These are phyloP conservation scores for Sugiyamaella japonica DNA, from an alignment of 1,139 yeast genomes.

Conservation along the genomic window DNA sequence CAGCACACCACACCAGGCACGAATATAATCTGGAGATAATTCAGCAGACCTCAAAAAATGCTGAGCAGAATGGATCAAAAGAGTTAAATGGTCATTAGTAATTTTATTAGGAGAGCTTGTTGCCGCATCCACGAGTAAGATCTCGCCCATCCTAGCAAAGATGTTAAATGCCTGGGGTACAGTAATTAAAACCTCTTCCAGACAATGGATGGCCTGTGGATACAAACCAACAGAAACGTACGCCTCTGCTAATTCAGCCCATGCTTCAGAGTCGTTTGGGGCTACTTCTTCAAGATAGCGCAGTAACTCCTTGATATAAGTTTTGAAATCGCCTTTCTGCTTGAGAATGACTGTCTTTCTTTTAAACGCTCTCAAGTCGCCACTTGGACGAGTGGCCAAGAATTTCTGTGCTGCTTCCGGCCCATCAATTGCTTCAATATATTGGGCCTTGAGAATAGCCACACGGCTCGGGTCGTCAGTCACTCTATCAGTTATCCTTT, in stretches of 20 bases:
- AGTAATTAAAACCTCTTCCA: conserved; percentile 66
- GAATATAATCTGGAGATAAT: conserved; percentile 62
- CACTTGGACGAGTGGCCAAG: conserved; percentile 36
- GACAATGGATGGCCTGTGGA: conserved; percentile 64
- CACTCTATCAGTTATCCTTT: conserved; percentile 65
- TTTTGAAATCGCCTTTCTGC: conserved; percentile 36
- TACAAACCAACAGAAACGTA: conserved; percentile 63
- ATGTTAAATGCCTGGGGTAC: conserved; percentile 74
- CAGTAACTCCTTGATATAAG: conserved; percentile 52
- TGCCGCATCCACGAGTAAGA: conserved; percentile 36
- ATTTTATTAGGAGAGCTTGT: conserved; percentile 15
- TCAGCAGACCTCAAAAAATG: conserved; percentile 72
- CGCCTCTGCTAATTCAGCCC: conserved; percentile 72
- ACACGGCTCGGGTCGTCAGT: conserved; percentile 55
- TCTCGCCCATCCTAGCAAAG: conserved; percentile 63
- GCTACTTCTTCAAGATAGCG: conserved; percentile 53
- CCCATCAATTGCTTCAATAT: conserved; percentile 56
- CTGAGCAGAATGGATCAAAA: conserved; percentile 48
- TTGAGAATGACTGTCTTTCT: conserved; percentile 42
- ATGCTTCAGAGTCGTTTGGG: conserved; percentile 73
- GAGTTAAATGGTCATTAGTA: not conserved
- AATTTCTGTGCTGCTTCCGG: conserved; percentile 47
- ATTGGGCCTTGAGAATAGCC: conserved; percentile 56
- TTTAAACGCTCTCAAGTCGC: conserved; percentile 42
- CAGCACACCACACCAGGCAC: conserved; percentile 77